Percentiles rank a stretch among this genome's conserved stretches.
phyloP scores from a whole-genome alignment of 2,329 filamentous ascomycete species.

The Fusarium temperatum region DNA sequence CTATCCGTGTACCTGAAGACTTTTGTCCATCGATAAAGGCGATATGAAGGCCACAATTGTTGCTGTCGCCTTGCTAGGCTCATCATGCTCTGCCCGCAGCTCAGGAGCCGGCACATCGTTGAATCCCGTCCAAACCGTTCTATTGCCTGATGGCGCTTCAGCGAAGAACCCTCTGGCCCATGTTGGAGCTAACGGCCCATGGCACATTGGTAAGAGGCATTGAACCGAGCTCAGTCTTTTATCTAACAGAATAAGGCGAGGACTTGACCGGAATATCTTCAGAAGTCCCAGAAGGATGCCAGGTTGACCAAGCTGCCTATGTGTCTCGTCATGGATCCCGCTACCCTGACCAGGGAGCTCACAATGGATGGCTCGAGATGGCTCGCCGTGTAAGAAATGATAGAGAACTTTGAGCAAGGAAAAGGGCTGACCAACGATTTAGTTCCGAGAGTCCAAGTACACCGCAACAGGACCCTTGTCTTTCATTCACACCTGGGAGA shows the following conservation, averaged over 20 bases:
- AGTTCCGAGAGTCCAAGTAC: constrained; percentile 65
- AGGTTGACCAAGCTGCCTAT: constrained; percentile 68
- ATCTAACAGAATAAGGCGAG: constrained; percentile 51
- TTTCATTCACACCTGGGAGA: constrained; percentile 68
- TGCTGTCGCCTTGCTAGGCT: background rate
- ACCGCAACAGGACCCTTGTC: constrained; percentile 60
- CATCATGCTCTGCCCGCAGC: background rate
- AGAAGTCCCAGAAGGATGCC: constrained; percentile 64
- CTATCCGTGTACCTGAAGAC: background rate
- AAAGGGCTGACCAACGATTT: background rate
- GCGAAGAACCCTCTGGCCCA: constrained; percentile 56
- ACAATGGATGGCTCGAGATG: constrained; percentile 63
- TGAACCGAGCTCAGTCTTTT: background rate
- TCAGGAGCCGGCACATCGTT: constrained; percentile 32
- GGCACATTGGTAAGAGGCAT: constrained; percentile 54
- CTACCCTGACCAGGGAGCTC: constrained; percentile 69
- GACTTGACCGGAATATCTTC: constrained; percentile 65
- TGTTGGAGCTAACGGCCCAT: constrained; percentile 64
- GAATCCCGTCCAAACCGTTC: constrained; percentile 42
- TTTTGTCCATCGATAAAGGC: background rate
- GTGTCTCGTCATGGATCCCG: constrained; percentile 69
- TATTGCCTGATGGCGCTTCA: constrained; percentile 36
- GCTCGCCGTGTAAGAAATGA: constrained; percentile 49
- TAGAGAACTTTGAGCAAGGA: accelerated
- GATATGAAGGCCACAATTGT: background rate